Base-by-base conservation (phyloP, 1,284 basidiomycete genomes). In the Chondrostereum purpureum region DNA sequence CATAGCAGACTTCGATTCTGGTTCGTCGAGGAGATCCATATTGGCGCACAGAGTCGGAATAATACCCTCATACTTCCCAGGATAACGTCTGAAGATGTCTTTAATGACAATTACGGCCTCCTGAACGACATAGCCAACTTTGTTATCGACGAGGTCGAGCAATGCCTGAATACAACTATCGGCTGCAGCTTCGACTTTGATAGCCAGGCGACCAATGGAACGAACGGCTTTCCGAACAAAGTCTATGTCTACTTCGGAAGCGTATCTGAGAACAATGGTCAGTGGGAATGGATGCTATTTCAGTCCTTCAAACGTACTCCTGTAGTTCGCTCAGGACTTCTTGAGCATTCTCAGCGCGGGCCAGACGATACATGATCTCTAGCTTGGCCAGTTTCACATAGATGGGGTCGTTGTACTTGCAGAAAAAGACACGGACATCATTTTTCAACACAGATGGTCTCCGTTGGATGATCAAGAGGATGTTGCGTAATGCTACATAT, bases 401-500 rank as follows among this genome's bases (percentile, higher is more conserved):
- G 52, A 96, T 92, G 2, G 96, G 96, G 60, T 99, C 96, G 61
- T 98, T 99, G 68, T 99, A 99, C 66, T 98, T 99, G 84, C 94
- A 98, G 69, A 99, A 99, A 69, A 99, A 99, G 16, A 97, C 92
- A 53, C 93, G 90, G 63, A 99, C 94, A 59, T 99, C 95, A 64
- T 97, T 96, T 64, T 92, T 88, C 42, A 99, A 72, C 12, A 99
- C 91, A 33, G 85, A 69, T 5, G 95, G 93, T 42, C 96, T 78
- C 47, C 96, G 80, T 66, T 99, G 96, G 49, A 99, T 92, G 54
- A 99, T 91, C 22, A 99, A 78, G 36, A 98, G 79, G 58, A 99
- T 99, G 62, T 99, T 99, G 45, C 96, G 80, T 20, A 99, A 70
- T 0, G 94, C 92, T 27, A 99, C 94, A 66, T 98, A 99, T 76